Base-by-base conservation (phyloP, 352 stramenopile genomes). In the Phytophthora meadii region DNA sequence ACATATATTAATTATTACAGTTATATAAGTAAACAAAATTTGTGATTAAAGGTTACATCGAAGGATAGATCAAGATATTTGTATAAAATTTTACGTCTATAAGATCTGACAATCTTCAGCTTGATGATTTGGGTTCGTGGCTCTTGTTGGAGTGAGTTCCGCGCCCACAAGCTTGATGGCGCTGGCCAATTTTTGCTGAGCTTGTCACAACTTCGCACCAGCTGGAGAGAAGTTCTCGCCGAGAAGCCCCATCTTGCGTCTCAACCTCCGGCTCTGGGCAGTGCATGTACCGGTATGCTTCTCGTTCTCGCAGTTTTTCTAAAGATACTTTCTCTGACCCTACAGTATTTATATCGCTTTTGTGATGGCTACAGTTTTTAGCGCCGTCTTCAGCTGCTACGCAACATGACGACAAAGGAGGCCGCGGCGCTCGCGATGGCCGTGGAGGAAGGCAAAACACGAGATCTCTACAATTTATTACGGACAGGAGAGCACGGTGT, bases 391-490 rank as follows among this genome's bases (percentile, higher is more conserved):
- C 7, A 47, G 57, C 40, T 37, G 24, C 41, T n/a, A 7, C 5
- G 34, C 32, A 64, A 17, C 12, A 71, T 71, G 61, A 51, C 49
- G 25, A 63, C 54, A 25, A 68, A 60, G 39, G 61, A 68, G 50
- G 32, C 27, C 8, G 27, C 27, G 22, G 25, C 25, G n/a, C 68
- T 74, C 52, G 47, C 64, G 8, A 14, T 67, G 34, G 46, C 61
- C 22, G 39, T 61, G 4, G 77, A 90, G 14, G 72, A 84, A 55
- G 49, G 60, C 47, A 76, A 71, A 53, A 65, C 67, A 7, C 76
- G 78, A 7, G 74, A 84, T 37, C 68, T 88, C 3, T 90, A 74
- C 65, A 88, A 87, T 42, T 63, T 62, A 47, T 65, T 90, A 48
- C 71, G 77, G 8, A 78, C 75, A 37, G 74, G 74, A 22, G 82